Evolutionary conservation across 345 rosid species (phyloP).

Genomic region (Gossypium australe): DNA sequence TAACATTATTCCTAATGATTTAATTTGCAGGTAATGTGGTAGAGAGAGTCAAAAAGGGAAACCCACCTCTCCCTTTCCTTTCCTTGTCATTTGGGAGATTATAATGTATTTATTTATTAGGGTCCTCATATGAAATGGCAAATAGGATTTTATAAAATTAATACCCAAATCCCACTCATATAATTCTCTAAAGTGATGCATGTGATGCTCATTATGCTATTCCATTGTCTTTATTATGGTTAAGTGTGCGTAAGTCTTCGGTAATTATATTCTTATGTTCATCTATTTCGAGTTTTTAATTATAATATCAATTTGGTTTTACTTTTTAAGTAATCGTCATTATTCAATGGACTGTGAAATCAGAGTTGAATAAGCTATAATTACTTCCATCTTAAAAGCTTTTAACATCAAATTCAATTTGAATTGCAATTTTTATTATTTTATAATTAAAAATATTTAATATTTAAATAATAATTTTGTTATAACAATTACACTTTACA

Average conservation of each 20-base stretch:
- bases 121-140: neutral
- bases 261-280: neutral
- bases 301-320: constrained; percentile 14
- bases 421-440: too few species aligned
- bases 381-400: neutral
- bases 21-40: constrained; percentile 14
- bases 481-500: too few species aligned
- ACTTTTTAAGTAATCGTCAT: constrained; percentile 24
- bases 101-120: neutral
- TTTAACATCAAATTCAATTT: too few species aligned
- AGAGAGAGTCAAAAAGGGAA: constrained; percentile 24
- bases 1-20: neutral
- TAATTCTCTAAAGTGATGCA: constrained; percentile 35
- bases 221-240: constrained; percentile 51
- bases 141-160: neutral
- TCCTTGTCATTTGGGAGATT: neutral
- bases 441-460: too few species aligned
- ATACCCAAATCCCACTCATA: constrained; percentile 35
- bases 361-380: neutral
- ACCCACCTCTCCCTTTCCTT: neutral
- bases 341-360: constrained; percentile 1
- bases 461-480: too few species aligned
- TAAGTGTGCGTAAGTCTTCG: constrained; percentile 14
- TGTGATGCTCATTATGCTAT: constrained; percentile 52
- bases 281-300: neutral